phyloP scores from a whole-genome alignment of 2,329 filamentous ascomycete genomes.

The Fusarium odoratissimum region DNA sequence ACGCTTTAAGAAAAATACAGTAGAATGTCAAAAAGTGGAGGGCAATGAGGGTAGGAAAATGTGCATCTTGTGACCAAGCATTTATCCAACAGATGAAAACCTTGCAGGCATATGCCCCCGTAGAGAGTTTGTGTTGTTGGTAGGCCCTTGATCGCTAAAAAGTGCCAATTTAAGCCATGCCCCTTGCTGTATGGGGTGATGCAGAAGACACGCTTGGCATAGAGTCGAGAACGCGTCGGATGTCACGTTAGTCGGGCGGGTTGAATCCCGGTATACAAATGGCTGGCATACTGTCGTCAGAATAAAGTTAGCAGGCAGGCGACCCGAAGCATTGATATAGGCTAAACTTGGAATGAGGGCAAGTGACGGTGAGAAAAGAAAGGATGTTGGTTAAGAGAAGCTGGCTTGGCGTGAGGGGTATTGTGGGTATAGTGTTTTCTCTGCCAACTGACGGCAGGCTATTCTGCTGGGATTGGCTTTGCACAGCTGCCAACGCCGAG shows the following conservation, averaged over 20 bases:
- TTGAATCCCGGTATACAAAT: accelerated
- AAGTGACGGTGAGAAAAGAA: not conserved
- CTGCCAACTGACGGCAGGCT: accelerated
- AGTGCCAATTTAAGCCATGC: not conserved
- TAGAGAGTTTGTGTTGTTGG: not conserved
- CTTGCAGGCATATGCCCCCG: not conserved
- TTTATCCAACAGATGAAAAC: not conserved
- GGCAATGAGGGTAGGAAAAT: accelerated
- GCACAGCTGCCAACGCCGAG: not conserved
- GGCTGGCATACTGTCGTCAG: not conserved
- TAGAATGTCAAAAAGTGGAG: not conserved
- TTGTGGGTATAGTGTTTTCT: not conserved
- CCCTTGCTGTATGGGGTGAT: accelerated
- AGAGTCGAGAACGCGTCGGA: not conserved
- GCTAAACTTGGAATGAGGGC: not conserved
- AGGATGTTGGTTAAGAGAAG: accelerated
- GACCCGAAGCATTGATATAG: not conserved
- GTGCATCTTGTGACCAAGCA: not conserved
- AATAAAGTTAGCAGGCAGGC: not conserved
- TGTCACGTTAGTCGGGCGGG: not conserved
- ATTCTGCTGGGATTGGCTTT: not conserved
- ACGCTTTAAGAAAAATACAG: accelerated
- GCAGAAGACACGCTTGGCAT: not conserved
- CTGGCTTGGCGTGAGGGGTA: not conserved
- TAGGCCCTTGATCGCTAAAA: accelerated